Evolutionary conservation across 345 rosid genomes (phyloP), one percentile per base, ranked within the genome.

Genomic region (Microcos paniculata): DNA sequence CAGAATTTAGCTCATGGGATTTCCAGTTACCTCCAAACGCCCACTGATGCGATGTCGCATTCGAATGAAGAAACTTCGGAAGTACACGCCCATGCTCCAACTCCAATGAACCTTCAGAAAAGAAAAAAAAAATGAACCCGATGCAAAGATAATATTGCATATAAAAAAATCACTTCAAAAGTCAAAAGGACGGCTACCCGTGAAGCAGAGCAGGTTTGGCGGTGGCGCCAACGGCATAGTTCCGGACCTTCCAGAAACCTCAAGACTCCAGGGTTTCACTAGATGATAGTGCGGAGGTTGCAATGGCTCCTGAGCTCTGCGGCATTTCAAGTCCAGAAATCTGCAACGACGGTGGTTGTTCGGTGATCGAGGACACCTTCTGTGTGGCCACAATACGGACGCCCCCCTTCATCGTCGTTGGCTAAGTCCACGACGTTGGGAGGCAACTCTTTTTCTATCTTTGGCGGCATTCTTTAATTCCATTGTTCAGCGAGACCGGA

Each of bases 41-140:
- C 99, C 98, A 93, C 78, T 96, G 93, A 78, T 96, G 99, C 51
- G 99, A 96, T 78, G 99, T 93, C 51, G 99, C 99, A 90, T 96
- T 96, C 4, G 98, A 96, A 73, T 96, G 98, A 69, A 96, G 92
- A 87, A 96, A 93, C 85, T 93, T 93, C 14, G 97, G 98, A 83
- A 93, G 96, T 30, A 96, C 90, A 69, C 98, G 90, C 26, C 98
- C 98, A 81, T 93, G 94, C n/a, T n/a, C n/a, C n/a, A n/a, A n/a
- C 82, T 96, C 98, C 84, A 96, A 59, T 70, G 78, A 45, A 66
- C 81, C 99, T 95, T 75, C 26, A 78, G 62, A 56, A 19, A 21
- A 21, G 49, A 58, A 74, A 65, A 2, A 52, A 52, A 33, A 61
- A 33, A n/a, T n/a, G n/a, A 76, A 30, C 38, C 18, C 2, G 30